These are phyloP conservation scores for Barbarea vulgaris DNA, from an alignment of 345 rosid species.

Conservation along the genomic window DNA sequence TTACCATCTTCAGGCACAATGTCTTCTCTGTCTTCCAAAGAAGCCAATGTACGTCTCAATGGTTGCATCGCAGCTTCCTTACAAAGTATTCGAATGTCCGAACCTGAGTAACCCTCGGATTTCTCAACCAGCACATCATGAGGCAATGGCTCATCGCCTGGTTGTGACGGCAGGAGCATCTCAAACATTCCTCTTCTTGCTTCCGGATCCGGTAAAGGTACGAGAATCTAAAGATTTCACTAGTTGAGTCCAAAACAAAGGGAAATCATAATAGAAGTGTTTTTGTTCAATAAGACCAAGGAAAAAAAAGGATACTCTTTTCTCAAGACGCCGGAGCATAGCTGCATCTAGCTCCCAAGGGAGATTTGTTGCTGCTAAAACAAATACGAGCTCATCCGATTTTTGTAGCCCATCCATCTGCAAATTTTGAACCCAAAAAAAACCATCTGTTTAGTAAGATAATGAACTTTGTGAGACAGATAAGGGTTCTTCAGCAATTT, in stretches of 20 bases:
- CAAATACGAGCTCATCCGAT: constrained; percentile 90
- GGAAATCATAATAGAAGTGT: background rate
- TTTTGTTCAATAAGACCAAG: background rate
- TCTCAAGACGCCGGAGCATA: constrained; percentile 96
- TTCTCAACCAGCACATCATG: constrained; percentile 73
- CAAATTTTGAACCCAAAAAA: constrained; percentile 8
- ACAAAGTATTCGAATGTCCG: constrained; percentile 85
- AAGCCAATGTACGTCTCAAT: constrained; percentile 67
- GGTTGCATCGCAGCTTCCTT: constrained; percentile 99
- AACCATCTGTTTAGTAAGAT: constrained; percentile 29
- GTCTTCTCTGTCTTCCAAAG: constrained; percentile 65
- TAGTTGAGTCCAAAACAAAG: constrained; percentile 42
- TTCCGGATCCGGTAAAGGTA: constrained; percentile 93
- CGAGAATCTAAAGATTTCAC: constrained; percentile 67
- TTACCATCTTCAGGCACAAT: constrained; percentile 81
- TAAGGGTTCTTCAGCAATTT: constrained; percentile 28
- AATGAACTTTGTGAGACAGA: background rate
- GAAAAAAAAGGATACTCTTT: constrained; percentile 79
- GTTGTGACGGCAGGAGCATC: constrained; percentile 65
- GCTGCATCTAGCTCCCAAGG: constrained; percentile 99
- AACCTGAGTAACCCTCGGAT: constrained; percentile 88
- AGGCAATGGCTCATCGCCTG: constrained; percentile 66
- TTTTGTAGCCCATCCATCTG: constrained; percentile 97
- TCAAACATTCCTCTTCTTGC: constrained; percentile 94
- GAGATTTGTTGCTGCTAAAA: constrained; percentile 96